Conservation (phyloP, 2,329 filamentous ascomycete species). For the Daldinia sp. region DNA sequence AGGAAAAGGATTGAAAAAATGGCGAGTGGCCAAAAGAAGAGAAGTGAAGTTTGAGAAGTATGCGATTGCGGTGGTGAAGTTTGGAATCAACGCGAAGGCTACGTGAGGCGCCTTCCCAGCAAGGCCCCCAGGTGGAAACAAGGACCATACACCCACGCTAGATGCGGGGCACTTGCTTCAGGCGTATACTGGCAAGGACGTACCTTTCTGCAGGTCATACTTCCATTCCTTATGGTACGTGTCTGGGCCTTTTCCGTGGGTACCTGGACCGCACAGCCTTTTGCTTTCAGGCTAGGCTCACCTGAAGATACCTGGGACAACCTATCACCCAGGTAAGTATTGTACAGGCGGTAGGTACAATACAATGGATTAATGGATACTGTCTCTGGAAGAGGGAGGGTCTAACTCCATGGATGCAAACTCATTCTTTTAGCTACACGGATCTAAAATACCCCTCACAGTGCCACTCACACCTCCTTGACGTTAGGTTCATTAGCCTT, state of each 20-base stretch:
- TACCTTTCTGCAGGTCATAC: conserved; percentile 12
- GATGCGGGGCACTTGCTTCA: conserved; percentile 30
- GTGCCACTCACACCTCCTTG: neutral
- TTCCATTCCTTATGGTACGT: neutral
- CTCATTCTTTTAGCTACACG: neutral
- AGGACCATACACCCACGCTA: conserved; percentile 30
- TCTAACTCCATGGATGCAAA: too few relatives aligned
- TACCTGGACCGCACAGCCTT: neutral
- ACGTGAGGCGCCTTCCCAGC: conserved; percentile 32
- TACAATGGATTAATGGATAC: neutral
- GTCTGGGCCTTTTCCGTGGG: neutral
- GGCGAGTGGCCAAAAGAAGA: conserved; percentile 6
- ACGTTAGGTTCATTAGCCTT: too few relatives aligned
- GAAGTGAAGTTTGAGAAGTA: conserved; percentile 22
- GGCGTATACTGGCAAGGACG: neutral
- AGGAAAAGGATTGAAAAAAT: conserved; percentile 4
- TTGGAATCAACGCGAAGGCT: conserved; percentile 35
- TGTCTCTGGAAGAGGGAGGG: neutral
- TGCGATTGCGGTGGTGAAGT: conserved; percentile 35
- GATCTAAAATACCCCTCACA: neutral
- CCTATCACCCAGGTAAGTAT: too few relatives aligned
- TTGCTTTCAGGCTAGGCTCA: neutral
- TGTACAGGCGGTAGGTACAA: neutral
- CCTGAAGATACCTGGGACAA: too few relatives aligned
- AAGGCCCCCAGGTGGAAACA: conserved; percentile 32